These are phyloP conservation scores for Colletotrichum musae DNA, from an alignment of 2,329 filamentous ascomycete species.

Conservation along the genomic window DNA sequence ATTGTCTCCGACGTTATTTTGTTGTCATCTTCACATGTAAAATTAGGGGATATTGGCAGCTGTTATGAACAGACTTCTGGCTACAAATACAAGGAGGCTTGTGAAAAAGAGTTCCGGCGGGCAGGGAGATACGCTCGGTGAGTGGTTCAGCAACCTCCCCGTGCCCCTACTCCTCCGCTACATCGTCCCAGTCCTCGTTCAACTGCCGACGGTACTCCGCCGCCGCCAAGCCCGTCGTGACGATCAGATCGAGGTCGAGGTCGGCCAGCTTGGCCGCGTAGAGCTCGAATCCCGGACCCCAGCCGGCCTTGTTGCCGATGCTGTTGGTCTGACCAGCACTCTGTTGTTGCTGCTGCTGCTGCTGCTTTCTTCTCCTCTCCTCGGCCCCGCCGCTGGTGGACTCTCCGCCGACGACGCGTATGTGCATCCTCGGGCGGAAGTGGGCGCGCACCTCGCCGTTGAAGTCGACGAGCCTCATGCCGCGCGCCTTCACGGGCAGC, in stretches of 20 bases:
- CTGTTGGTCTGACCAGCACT: background rate
- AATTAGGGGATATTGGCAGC: too few relatives aligned
- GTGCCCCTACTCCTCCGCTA: background rate
- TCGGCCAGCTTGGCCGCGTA: conserved; percentile 28
- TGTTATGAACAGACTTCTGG: too few relatives aligned
- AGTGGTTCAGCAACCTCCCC: too few relatives aligned
- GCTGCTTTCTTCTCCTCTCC: too few relatives aligned
- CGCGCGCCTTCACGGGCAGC: conserved; percentile 15
- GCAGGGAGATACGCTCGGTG: too few relatives aligned
- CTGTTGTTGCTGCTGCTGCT: background rate
- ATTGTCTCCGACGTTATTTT: too few relatives aligned
- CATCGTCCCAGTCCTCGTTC: conserved; percentile 28
- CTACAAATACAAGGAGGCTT: too few relatives aligned
- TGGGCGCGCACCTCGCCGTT: conserved; percentile 26
- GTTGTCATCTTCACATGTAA: too few relatives aligned
- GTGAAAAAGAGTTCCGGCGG: too few relatives aligned
- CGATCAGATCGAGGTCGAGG: conserved; percentile 36
- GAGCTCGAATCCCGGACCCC: conserved; percentile 36
- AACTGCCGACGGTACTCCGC: conserved; percentile 40
- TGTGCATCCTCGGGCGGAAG: conserved; percentile 30
- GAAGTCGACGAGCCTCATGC: conserved; percentile 38
- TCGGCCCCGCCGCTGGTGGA: too few relatives aligned
- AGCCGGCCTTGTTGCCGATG: background rate
- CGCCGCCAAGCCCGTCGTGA: conserved; percentile 38
- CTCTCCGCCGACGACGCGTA: background rate